Evolutionary conservation across 139 green algal genomes (phyloP).

Genomic region (Micractinium conductrix): DNA sequence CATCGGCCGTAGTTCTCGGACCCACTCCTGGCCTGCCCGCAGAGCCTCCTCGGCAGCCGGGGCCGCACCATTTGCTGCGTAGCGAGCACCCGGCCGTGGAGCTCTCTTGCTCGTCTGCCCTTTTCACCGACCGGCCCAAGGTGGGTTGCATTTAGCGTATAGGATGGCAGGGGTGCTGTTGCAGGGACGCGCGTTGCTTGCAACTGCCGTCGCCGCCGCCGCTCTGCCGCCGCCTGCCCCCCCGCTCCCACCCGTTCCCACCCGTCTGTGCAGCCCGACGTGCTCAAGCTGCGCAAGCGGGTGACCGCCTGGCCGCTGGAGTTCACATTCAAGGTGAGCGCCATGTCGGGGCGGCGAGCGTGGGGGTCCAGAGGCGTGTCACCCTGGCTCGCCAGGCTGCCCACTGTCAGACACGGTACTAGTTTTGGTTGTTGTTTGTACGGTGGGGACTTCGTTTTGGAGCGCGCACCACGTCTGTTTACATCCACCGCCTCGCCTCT

Average conservation of each 20-base stretch:
- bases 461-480: neutral
- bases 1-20: no score
- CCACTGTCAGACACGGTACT: no score
- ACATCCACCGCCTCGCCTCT: neutral
- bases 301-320: conserved; percentile 37
- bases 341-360: neutral
- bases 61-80: conserved; percentile 18
- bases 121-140: conserved; percentile 44
- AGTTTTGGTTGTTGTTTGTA: neutral
- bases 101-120: conserved; percentile 17
- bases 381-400: neutral
- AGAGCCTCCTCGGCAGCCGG: no score
- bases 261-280: conserved; percentile 2
- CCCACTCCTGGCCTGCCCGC: no score
- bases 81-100: conserved; percentile 35
- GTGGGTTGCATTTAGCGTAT: neutral
- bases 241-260: neutral
- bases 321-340: conserved; percentile 37
- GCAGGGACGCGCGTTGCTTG: neutral
- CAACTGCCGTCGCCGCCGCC: neutral
- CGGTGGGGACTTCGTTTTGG: neutral
- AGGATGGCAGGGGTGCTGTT: neutral
- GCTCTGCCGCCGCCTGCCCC: neutral
- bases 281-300: conserved; percentile 49
- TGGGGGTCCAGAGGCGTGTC: neutral